Evolutionary conservation across 2,329 filamentous ascomycete species (phyloP), one percentile per base, ranked within the genome.

Genomic region (Colletotrichum falcatum): DNA sequence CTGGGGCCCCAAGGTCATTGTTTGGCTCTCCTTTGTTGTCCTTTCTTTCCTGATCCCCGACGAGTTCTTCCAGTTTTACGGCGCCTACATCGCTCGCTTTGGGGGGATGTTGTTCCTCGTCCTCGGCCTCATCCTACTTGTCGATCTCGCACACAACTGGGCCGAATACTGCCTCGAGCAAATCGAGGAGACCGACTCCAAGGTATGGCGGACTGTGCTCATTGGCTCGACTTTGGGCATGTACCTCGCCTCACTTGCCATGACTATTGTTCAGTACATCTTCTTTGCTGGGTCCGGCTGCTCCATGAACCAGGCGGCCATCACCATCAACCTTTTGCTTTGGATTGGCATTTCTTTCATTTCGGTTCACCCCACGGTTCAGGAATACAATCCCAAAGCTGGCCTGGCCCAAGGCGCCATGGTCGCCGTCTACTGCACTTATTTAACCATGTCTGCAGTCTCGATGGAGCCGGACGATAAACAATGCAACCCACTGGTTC

Each of bases 351-450:
- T 97, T 72, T 97, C 94, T 0, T 86, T 91, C 74, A 87, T 98
- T 39, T 98, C 95, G 0, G 91, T 99, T 72, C 95, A 98, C 78
- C 95, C 96, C 1, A 89, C 88, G 1, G 90, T 99, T 18, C 96
- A 99, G 81, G 94, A 95, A 77, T 91, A 91, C 79, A 99, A 99
- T 81, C 90, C 95, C 58, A 94, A 95, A 78, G 96, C 96, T 51
- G 96, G 96, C 59, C 87, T 99, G 70, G 96, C 96, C n/a, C 96
- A 99, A 80, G 94, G 95, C 51, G 95, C 96, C 72, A 98, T 98
- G 89, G 96, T 99, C 54, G 94, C 95, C 23, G 89, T 97, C 69
- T 99, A 99, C 86, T 99, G 96, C 88, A 98, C 96, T 53, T 99
- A 99, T 79, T 89, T 99, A 65, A 99, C 96, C 74, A 94, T 99